Conservation (phyloP, 257 asterid genomes). For the Lycium barbarum region DNA sequence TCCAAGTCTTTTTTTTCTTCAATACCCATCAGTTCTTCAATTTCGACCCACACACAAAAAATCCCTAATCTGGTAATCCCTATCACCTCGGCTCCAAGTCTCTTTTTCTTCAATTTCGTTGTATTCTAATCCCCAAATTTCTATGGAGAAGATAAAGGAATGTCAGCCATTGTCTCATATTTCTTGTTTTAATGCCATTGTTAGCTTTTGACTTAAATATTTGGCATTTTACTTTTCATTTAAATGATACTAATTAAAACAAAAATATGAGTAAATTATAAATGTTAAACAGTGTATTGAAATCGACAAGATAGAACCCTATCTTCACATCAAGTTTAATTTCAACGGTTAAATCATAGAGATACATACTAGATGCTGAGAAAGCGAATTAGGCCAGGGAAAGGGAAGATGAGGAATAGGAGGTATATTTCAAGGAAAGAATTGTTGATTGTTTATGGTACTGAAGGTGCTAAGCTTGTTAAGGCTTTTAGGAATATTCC, state of each 20-base stretch:
- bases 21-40: no score
- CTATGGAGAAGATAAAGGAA: no score
- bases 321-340: not conserved
- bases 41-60: no score
- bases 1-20: no score
- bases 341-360: not conserved
- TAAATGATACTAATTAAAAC: not conserved
- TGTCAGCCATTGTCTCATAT: no score
- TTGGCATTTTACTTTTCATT: not conserved
- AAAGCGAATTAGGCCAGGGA: slow-evolving; percentile 83
- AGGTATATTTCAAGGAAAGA: slow-evolving; percentile 76
- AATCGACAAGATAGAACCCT: no score
- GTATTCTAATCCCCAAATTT: no score
- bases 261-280: not conserved
- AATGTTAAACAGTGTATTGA: not conserved
- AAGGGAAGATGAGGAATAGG: slow-evolving; percentile 82
- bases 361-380: slow-evolving; percentile 55
- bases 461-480: slow-evolving; percentile 76
- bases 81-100: no score
- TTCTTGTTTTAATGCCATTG: no score
- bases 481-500: slow-evolving; percentile 86
- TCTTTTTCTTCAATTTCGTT: no score
- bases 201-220: not conserved
- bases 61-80: no score
- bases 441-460: slow-evolving; percentile 75